These are phyloP conservation scores for Leccinum huronense DNA, from an alignment of 1,284 basidiomycete species.

Conservation along the genomic window DNA sequence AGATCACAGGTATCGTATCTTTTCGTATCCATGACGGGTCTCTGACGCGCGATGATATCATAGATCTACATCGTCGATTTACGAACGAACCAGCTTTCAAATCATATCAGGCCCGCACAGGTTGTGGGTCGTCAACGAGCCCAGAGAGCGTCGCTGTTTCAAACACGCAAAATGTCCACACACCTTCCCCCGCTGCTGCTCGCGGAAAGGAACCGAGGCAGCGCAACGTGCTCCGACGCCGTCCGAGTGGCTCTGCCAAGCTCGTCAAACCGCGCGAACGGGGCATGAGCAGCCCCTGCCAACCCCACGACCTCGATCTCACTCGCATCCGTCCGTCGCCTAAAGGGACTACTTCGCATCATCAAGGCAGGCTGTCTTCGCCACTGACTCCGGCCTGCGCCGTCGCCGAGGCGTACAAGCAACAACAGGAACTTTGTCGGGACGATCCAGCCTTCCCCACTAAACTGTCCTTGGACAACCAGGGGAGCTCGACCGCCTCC, in stretches of 20 bases:
- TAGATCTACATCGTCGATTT: constrained; percentile 25
- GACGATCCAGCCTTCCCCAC: constrained; percentile 14
- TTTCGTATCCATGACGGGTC: constrained; percentile 5
- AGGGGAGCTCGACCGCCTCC: constrained; percentile 11
- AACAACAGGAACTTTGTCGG: constrained; percentile 41
- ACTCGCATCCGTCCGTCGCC: not conserved
- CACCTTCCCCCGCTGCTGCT: not conserved
- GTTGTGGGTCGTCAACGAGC: constrained; percentile 4
- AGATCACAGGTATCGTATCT: constrained; percentile 20
- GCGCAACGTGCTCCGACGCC: constrained; percentile 49
- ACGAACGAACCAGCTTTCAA: constrained; percentile 18
- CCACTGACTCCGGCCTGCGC: constrained; percentile 56
- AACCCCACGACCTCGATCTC: not conserved
- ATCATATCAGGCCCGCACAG: not conserved
- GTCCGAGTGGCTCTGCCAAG: constrained; percentile 40
- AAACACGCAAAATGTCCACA: not conserved
- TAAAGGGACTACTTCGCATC: constrained; percentile 3
- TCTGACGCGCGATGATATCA: constrained; percentile 1
- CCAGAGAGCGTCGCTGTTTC: constrained; percentile 18
- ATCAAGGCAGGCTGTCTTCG: not conserved
- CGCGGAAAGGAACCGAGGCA: constrained; percentile 27
- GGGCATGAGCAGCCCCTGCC: constrained; percentile 11
- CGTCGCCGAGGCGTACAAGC: constrained; percentile 56
- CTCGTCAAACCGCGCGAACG: constrained; percentile 25
- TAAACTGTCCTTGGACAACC: constrained; percentile 16